Evolutionary conservation across 768 basidiomycete species (phyloP).

Genomic region (Lentinus brumalis): DNA sequence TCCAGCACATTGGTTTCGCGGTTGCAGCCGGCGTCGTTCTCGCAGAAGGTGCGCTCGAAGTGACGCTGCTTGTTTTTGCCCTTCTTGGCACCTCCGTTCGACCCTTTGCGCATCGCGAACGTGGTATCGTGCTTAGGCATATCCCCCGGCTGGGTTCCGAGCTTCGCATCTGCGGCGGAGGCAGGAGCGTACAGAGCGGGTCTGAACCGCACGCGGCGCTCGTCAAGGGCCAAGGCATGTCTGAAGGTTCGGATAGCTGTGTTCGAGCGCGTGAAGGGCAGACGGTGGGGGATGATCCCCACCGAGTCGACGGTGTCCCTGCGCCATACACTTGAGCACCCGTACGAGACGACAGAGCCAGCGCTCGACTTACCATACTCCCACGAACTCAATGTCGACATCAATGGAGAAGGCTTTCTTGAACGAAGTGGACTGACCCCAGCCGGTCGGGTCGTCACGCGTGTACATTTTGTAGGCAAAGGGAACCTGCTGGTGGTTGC

Average conservation of each 20-base stretch:
- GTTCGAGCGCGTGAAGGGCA: constrained; percentile 70
- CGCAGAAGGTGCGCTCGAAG: not conserved
- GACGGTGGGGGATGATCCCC: constrained; percentile 59
- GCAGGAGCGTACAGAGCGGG: constrained; percentile 26
- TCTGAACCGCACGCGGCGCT: constrained; percentile 62
- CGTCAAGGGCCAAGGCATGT: constrained; percentile 72
- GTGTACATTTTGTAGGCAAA: constrained; percentile 80
- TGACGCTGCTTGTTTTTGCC: not conserved
- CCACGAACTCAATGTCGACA: constrained; percentile 71
- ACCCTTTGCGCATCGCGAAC: constrained; percentile 10
- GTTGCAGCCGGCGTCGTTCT: not conserved
- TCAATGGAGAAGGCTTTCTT: constrained; percentile 78
- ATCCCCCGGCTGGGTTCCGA: constrained; percentile 53
- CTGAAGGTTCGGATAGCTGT: constrained; percentile 64
- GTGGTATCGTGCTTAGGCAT: constrained; percentile 38
- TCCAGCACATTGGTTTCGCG: constrained; percentile 63
- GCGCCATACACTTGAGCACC: not conserved
- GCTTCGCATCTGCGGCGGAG: constrained; percentile 39
- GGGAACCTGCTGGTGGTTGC: constrained; percentile 75
- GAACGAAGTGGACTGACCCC: constrained; percentile 66
- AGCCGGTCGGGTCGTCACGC: constrained; percentile 55
- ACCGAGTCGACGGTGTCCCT: constrained; percentile 78
- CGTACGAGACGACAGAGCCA: not conserved
- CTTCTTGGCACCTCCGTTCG: constrained; percentile 3
- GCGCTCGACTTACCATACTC: constrained; percentile 56